A percentile compares a stretch with the other conserved stretches of the same genome.
Conservation (phyloP, 176 grass and related monocot species). For the barley (Hordeum vulgare) region MorexV3_pseudomolecules_assembly NC_058520.1:167623474-167623973, state of each 20-base stretch:
- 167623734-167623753: slow-evolving; percentile 63
- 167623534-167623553: slow-evolving; percentile 63
- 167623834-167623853: slow-evolving; percentile 34
- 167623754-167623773: slow-evolving; percentile 65
- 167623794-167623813: slow-evolving; percentile 42
- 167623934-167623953: slow-evolving; percentile 53
- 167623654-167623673: slow-evolving; percentile 68
- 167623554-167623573: slow-evolving; percentile 43
- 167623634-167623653: slow-evolving; percentile 65
- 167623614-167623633: slow-evolving; percentile 88
- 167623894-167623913: slow-evolving; percentile 64
- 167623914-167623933: slow-evolving; percentile 61
- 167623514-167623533: slow-evolving; percentile 29
- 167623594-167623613: slow-evolving; percentile 53
- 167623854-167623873: slow-evolving; percentile 31
- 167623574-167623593: slow-evolving; percentile 55
- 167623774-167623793: slow-evolving; percentile 48
- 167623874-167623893: slow-evolving; percentile 60
- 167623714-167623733: slow-evolving; percentile 78
- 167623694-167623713: slow-evolving; percentile 66
- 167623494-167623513: slow-evolving; percentile 58
- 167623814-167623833: slow-evolving; percentile 39
- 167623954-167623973: slow-evolving; percentile 82
- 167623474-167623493: slow-evolving; percentile 53
- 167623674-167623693: slow-evolving; percentile 68